These are phyloP conservation scores for Euphrasia confusa DNA, from an alignment of 257 asterid species.

Conservation along the genomic window DNA sequence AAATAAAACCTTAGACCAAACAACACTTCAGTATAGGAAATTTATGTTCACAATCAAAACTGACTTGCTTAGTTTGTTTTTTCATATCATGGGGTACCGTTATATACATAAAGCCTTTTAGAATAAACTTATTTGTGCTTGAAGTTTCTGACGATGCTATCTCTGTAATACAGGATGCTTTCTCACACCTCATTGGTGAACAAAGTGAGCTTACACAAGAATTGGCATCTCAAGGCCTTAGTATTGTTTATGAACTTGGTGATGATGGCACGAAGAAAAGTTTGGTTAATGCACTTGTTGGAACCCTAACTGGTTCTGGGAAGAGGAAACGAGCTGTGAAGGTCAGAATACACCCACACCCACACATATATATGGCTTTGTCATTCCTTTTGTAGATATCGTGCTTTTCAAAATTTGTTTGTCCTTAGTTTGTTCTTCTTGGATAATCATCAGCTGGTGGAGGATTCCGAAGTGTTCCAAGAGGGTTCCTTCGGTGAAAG, in stretches of 20 bases:
- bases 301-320: conserved; percentile 96
- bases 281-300: conserved; percentile 94
- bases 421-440: conserved; percentile 19
- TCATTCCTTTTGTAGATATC: conserved; percentile 20
- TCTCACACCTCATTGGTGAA: conserved; percentile 86
- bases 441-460: conserved; percentile 61
- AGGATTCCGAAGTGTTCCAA: conserved; percentile 90
- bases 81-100: neutral
- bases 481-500: conserved; percentile 92
- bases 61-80: neutral
- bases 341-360: conserved; percentile 36
- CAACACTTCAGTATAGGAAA: conserved; percentile 9
- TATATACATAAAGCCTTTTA: conserved; percentile 3
- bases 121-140: conserved; percentile 14
- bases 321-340: conserved; percentile 95
- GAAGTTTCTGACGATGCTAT: conserved; percentile 18
- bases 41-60: neutral
- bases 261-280: conserved; percentile 82
- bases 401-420: conserved; percentile 15
- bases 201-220: conserved; percentile 95
- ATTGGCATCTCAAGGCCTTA: conserved; percentile 97
- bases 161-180: conserved; percentile 70
- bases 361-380: conserved; percentile 10
- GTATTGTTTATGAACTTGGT: conserved; percentile 94
- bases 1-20: neutral